Percentiles rank a stretch among this genome's conserved stretches.
These are phyloP conservation scores for Penicillium hordei DNA, from an alignment of 2,329 filamentous ascomycete species.

Conservation along the genomic window DNA sequence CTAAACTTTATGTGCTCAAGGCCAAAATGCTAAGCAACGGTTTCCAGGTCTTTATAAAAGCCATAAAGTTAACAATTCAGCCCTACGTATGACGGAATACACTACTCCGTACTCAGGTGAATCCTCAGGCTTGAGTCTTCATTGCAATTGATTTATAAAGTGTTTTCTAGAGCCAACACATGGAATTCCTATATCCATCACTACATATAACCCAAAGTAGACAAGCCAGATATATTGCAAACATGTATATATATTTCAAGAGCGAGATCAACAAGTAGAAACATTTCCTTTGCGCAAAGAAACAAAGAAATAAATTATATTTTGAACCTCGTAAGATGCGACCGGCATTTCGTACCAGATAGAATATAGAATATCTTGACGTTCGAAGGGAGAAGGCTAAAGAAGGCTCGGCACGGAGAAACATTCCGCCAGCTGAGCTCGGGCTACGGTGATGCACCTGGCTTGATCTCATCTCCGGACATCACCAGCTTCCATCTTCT, in stretches of 20 bases:
- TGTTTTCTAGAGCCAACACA: not conserved
- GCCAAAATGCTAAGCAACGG: not conserved
- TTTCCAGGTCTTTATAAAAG: not conserved
- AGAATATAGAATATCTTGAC: not conserved
- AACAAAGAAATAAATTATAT: not conserved
- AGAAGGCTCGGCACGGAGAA: conserved; percentile 28
- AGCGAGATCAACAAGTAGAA: not conserved
- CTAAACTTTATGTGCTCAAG: not conserved
- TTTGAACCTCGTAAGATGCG: not conserved
- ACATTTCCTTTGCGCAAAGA: not conserved
- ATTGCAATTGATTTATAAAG: not conserved
- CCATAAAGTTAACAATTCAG: not conserved
- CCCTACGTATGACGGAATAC: not conserved
- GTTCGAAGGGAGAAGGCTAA: not conserved
- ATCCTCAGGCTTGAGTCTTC: not conserved
- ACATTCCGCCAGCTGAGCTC: conserved; percentile 40
- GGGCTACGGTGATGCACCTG: conserved; percentile 22
- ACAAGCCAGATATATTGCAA: not conserved
- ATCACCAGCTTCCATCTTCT: conserved; percentile 17
- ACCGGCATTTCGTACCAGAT: not conserved
- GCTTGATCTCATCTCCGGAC: conserved; percentile 20
- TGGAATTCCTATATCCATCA: not conserved
- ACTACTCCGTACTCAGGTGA: not conserved
- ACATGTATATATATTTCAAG: not conserved
- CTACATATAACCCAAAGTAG: not conserved